These are phyloP conservation scores for Mycena indigotica DNA, from an alignment of 768 basidiomycete species.

Conservation along the genomic window DNA sequence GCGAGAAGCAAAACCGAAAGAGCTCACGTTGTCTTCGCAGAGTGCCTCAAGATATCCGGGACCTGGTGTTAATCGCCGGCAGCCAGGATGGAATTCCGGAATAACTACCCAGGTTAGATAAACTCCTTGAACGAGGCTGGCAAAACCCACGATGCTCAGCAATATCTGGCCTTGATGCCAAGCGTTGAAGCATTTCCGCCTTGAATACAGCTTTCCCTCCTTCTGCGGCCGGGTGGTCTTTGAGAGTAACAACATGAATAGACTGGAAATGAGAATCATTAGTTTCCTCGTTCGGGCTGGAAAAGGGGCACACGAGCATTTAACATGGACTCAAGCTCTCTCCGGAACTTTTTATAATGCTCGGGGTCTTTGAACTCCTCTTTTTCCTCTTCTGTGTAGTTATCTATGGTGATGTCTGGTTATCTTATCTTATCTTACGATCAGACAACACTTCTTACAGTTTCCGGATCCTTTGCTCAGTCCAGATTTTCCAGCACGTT, in stretches of 20 bases:
- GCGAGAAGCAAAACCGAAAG: background rate
- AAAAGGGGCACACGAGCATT: constrained; percentile 40
- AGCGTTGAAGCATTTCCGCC: constrained; percentile 49
- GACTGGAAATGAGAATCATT: too few relatives aligned
- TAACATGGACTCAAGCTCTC: constrained; percentile 48
- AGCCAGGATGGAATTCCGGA: constrained; percentile 59
- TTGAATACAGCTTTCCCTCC: constrained; percentile 39
- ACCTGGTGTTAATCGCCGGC: constrained; percentile 67
- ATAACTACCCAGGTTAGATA: constrained; percentile 43
- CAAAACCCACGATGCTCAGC: constrained; percentile 49
- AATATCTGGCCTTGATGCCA: constrained; percentile 62
- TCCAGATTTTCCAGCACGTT: constrained; percentile 41
- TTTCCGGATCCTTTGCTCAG: constrained; percentile 35
- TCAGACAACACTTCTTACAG: background rate
- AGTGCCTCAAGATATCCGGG: constrained; percentile 70
- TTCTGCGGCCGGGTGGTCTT: constrained; percentile 40
- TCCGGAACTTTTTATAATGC: constrained; percentile 52
- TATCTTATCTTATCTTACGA: constrained; percentile 1
- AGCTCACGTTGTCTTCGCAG: constrained; percentile 58
- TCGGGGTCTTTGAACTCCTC: constrained; percentile 48
- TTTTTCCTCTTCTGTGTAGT: constrained; percentile 55
- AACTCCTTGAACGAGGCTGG: background rate
- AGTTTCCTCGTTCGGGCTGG: background rate
- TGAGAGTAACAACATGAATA: constrained; percentile 44
- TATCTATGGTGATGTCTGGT: constrained; percentile 32